Evolutionary conservation across 179 eudicot species (phyloP).

Genomic region (Corrigiola litoralis): DNA sequence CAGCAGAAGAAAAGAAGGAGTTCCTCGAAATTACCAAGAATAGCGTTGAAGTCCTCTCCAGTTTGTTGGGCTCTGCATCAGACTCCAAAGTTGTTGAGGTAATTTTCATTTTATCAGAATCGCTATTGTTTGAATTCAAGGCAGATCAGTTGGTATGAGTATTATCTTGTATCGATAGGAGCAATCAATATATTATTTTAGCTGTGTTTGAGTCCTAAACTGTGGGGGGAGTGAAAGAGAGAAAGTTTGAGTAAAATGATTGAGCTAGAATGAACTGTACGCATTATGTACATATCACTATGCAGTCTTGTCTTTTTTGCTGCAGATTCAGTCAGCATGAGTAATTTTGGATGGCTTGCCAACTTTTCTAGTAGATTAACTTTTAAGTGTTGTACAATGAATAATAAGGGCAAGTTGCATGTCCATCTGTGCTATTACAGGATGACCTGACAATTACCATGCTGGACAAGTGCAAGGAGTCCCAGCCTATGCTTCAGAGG

Average conservation of each 20-base stretch:
- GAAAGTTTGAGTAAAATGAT: no score
- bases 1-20: slow-evolving; percentile 80
- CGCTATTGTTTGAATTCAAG: background rate
- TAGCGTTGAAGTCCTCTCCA: slow-evolving; percentile 79
- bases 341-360: no score
- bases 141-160: background rate
- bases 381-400: background rate
- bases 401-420: background rate
- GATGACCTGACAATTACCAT: slow-evolving; percentile 74
- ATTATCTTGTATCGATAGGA: background rate
- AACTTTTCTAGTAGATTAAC: no score
- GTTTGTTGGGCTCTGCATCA: slow-evolving; percentile 58
- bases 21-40: slow-evolving; percentile 64
- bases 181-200: no score
- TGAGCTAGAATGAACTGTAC: no score
- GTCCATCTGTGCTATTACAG: slow-evolving; percentile 33
- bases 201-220: no score
- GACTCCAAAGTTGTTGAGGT: slow-evolving; percentile 66
- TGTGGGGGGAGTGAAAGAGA: no score
- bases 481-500: slow-evolving; percentile 67
- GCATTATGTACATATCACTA: no score
- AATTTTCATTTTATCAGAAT: slow-evolving; percentile 4
- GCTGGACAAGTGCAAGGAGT: slow-evolving; percentile 85
- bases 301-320: no score
- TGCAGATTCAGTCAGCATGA: no score